Base-by-base conservation (phyloP, 192 early-diverging fungal species). In the Glomus cerebriforme region DNA sequence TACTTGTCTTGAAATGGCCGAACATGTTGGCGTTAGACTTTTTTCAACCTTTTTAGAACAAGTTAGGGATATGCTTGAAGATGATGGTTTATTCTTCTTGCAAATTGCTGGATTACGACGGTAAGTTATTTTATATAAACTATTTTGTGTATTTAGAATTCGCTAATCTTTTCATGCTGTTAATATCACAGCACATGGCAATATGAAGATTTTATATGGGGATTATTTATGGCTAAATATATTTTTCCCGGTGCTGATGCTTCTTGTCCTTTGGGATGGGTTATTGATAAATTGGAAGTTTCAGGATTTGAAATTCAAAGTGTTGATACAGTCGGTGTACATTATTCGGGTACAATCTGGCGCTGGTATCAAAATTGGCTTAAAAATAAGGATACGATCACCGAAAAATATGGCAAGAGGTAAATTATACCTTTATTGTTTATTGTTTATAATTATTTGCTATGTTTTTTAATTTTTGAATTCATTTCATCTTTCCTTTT, bases 301-400 rank as follows among this genome's bases (percentile, higher is more conserved):
- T 91, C 96, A 60, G 97, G 97, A 54, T 99, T 97, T 83, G 97
- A 99, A 87, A 89, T 99, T 72, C 90, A 92, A 78, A 89, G 88
- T 79, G 83, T 89, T 66, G 95, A 97, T 73, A 99, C 96, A 32
- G 90, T 99, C 22, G 97, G 97, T 73, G 93, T 98, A 49, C 97
- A 99, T 87, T 99, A 99, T 91, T 97, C 96, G 69, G 93, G 93
- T 35, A 99, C 97, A 54, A 91, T 99, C 76, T 90, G 91, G 84
- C 90, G 92, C 80, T 99, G 97, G 97, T 99, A 99, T 91, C 82
- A 92, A 81, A 99, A 99, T 93, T 99, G 97, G 97, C 89, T 96
- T 90, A 85, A 91, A 77, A 98, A 97, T 91, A 92, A 93, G 88
- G 96, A 94, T 45, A 79, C 87, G 75, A 93, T 99, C 66, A 84